Evolutionary conservation across 2,329 filamentous ascomycete genomes (phyloP).

Genomic region (Chrysoporthe austroafricana): DNA sequence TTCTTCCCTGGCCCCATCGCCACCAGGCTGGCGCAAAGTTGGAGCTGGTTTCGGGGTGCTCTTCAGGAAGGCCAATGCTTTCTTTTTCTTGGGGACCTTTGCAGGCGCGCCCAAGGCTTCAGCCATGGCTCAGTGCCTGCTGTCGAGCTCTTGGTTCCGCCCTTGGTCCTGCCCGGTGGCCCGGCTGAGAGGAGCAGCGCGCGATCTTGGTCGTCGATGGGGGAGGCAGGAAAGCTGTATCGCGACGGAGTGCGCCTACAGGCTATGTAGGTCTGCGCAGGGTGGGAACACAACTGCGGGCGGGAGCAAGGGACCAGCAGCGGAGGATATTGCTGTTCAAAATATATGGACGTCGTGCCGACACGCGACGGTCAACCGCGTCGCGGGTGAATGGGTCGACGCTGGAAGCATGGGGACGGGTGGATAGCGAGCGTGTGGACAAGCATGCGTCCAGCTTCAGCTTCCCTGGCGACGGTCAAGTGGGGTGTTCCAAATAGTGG

Average conservation of each 20-base stretch:
- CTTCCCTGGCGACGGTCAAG: slow-evolving; percentile 22
- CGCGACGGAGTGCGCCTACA: not conserved
- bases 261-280: too few relatives aligned
- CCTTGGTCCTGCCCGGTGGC: too few relatives aligned
- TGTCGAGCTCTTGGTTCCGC: not conserved
- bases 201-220: not conserved
- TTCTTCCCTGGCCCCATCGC: slow-evolving; percentile 20
- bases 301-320: too few relatives aligned
- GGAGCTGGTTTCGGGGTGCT: slow-evolving; percentile 10
- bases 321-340: not conserved
- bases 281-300: not conserved
- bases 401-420: not conserved
- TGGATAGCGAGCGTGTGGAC: not conserved
- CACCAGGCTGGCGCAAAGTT: not conserved
- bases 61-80: slow-evolving; percentile 34
- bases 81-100: slow-evolving; percentile 31
- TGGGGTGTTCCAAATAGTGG: too few relatives aligned
- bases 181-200: too few relatives aligned
- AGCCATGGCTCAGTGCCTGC: slow-evolving; percentile 7
- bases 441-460: slow-evolving; percentile 16
- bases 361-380: slow-evolving; percentile 9
- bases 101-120: slow-evolving; percentile 17
- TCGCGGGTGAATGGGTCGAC: slow-evolving; percentile 10
- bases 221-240: not conserved
- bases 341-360: not conserved